phyloP scores from a whole-genome alignment of 139 green algal species.

The Monoraphidium neglectum region DNA sequence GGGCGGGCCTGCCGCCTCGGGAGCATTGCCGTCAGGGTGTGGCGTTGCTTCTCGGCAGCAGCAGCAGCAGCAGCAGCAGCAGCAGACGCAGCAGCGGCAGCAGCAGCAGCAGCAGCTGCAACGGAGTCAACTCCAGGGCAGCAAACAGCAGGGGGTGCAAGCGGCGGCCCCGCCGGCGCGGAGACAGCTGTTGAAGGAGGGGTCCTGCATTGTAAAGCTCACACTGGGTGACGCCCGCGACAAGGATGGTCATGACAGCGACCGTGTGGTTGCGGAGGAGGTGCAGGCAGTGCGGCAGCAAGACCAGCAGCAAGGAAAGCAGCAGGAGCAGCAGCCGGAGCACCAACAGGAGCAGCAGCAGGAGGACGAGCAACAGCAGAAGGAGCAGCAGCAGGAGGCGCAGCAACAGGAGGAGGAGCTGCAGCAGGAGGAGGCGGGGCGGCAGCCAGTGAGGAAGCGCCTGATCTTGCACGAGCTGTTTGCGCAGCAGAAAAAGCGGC shows the following conservation, averaged over 20 bases:
- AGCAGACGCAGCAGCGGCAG: neutral
- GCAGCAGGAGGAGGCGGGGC: neutral
- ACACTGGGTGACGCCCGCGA: no score
- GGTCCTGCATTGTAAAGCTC: no score
- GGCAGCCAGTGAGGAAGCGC: neutral
- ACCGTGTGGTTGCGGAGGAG: no score
- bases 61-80: conserved; percentile 4
- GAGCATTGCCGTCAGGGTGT: no score
- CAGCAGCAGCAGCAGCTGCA: neutral
- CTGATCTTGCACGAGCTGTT: neutral
- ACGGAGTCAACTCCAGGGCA: neutral
- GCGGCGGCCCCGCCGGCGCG: no score
- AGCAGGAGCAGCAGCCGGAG: neutral
- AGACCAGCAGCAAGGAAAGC: neutral
- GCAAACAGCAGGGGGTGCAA: no score
- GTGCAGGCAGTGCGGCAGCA: neutral
- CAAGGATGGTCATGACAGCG: no score
- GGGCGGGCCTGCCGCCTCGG: no score
- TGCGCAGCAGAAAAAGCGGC: no score
- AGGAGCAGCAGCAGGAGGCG: conserved; percentile 1
- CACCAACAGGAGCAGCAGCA: neutral
- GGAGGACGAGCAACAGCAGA: neutral
- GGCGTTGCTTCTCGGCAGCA: no score
- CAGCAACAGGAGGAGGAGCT: neutral
- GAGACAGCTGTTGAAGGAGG: no score